Conservation (phyloP, 805 yeast genomes). For the Starmerella tilneyi region DNA sequence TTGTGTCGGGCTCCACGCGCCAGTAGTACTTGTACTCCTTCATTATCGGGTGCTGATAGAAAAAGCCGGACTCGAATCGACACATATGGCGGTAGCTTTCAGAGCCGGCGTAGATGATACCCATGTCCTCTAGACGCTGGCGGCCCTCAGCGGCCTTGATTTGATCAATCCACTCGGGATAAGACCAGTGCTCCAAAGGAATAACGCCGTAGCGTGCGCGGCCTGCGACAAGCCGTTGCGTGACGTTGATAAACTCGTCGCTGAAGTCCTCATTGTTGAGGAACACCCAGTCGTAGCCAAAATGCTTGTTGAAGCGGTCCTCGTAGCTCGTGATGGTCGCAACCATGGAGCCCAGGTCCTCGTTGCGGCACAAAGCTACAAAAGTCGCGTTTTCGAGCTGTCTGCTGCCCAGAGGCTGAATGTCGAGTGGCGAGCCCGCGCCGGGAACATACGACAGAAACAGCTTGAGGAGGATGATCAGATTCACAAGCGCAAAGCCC, state of each 20-base stretch:
- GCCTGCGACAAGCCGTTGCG: slow-evolving; percentile 46
- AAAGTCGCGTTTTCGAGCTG: slow-evolving; percentile 64
- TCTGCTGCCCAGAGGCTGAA: neutral
- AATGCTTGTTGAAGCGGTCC: slow-evolving; percentile 89
- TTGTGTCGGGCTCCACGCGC: slow-evolving; percentile 92
- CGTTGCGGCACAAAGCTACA: slow-evolving; percentile 73
- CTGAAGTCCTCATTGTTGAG: slow-evolving; percentile 70
- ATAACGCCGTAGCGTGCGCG: slow-evolving; percentile 64
- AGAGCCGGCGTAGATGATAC: slow-evolving; percentile 72
- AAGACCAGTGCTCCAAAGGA: slow-evolving; percentile 56
- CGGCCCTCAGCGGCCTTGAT: slow-evolving; percentile 47
- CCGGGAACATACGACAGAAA: neutral
- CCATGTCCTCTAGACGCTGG: slow-evolving; percentile 70
- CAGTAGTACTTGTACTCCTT: slow-evolving; percentile 79
- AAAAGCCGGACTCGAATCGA: slow-evolving; percentile 77
- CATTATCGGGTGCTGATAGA: slow-evolving; percentile 70
- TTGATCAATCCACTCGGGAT: slow-evolving; percentile 41
- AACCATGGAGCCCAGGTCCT: slow-evolving; percentile 68
- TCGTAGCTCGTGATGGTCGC: slow-evolving; percentile 66
- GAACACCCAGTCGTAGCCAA: slow-evolving; percentile 83
- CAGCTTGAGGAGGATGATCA: slow-evolving; percentile 11
- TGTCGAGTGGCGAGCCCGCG: neutral
- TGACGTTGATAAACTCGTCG: slow-evolving; percentile 48
- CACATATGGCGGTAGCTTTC: slow-evolving; percentile 92
- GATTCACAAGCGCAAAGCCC: slow-evolving; percentile 9